These are phyloP conservation scores for Leccinum incarnatum DNA, from an alignment of 768 basidiomycete species.

Conservation along the genomic window DNA sequence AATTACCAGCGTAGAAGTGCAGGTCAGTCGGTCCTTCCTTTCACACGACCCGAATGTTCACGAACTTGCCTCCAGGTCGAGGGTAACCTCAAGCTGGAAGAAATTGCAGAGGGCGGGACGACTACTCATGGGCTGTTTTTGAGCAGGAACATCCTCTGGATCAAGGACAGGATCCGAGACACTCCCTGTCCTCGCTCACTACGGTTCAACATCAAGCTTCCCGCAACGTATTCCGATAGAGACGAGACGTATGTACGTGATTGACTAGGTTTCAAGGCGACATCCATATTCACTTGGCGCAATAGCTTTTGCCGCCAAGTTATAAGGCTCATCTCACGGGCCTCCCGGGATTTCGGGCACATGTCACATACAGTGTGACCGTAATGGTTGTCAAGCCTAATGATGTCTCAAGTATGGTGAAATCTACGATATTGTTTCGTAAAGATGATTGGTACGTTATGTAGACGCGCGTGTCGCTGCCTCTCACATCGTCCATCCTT, in stretches of 20 bases:
- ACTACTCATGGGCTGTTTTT: slow-evolving; percentile 50
- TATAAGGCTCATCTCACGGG: slow-evolving; percentile 66
- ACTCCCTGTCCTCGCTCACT: slow-evolving; percentile 50
- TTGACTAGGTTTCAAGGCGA: slow-evolving; percentile 1
- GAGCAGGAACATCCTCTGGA: slow-evolving; percentile 56
- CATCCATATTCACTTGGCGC: slow-evolving; percentile 3
- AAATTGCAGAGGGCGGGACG: slow-evolving; percentile 67
- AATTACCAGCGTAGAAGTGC: slow-evolving; percentile 60
- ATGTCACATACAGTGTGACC: slow-evolving; percentile 59
- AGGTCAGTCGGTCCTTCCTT: slow-evolving; percentile 37
- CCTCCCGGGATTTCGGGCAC: slow-evolving; percentile 69
- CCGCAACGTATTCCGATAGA: slow-evolving; percentile 54
- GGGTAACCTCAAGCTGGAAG: slow-evolving; percentile 55
- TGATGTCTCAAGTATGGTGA: slow-evolving; percentile 39
- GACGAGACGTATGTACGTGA: slow-evolving; percentile 56
- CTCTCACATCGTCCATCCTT: neutral
- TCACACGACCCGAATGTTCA: neutral
- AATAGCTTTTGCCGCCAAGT: slow-evolving; percentile 67
- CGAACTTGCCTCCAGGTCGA: slow-evolving; percentile 45
- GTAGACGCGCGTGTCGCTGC: slow-evolving; percentile 16
- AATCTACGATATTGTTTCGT: slow-evolving; percentile 47
- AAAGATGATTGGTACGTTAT: slow-evolving; percentile 48
- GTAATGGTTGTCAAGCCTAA: slow-evolving; percentile 39
- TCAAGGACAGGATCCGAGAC: slow-evolving; percentile 40
- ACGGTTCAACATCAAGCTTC: slow-evolving; percentile 55